Percentiles rank a stretch among this genome's conserved stretches.
These are phyloP conservation scores for Suhomyces vadensis DNA, from an alignment of 805 yeast genomes.

Conservation along the genomic window DNA sequence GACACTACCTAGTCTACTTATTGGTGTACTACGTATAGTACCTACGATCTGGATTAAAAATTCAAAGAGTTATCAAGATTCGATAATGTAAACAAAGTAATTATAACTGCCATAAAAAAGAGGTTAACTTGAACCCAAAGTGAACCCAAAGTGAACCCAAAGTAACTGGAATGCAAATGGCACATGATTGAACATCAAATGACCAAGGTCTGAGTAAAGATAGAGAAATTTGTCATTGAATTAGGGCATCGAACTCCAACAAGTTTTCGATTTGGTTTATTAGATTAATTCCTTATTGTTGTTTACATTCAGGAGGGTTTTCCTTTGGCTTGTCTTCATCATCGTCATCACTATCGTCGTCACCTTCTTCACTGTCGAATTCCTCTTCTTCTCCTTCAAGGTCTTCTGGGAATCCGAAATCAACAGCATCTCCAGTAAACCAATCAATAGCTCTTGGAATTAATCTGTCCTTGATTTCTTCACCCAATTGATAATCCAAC, in stretches of 20 bases:
- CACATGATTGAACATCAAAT: not conserved
- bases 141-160: no score
- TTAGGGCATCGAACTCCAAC: no score
- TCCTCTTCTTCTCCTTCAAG: conserved; percentile 63
- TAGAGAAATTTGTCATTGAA: not conserved
- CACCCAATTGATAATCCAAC: conserved; percentile 93
- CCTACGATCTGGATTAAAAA: no score
- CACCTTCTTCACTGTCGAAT: conserved; percentile 61
- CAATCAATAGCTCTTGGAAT: conserved; percentile 97
- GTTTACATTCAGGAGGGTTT: conserved; percentile 78
- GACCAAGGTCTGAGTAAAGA: not conserved
- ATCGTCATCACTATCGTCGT: conserved; percentile 61
- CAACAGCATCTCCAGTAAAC: conserved; percentile 97
- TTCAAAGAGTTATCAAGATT: not conserved
- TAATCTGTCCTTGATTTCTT: conserved; percentile 91
- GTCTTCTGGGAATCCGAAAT: conserved; percentile 58
- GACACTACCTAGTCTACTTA: no score
- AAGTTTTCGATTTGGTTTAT: conserved; percentile 3
- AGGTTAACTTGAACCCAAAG: not conserved
- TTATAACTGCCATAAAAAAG: not conserved
- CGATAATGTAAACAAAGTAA: not conserved
- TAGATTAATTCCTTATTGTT: conserved; percentile 45
- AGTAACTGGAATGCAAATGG: not conserved
- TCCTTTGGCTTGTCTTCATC: conserved; percentile 60
- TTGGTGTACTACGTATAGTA: no score